Evolutionary conservation across 148 eudicot genomes (phyloP).

Genomic region (Salicornia ramosissima): DNA sequence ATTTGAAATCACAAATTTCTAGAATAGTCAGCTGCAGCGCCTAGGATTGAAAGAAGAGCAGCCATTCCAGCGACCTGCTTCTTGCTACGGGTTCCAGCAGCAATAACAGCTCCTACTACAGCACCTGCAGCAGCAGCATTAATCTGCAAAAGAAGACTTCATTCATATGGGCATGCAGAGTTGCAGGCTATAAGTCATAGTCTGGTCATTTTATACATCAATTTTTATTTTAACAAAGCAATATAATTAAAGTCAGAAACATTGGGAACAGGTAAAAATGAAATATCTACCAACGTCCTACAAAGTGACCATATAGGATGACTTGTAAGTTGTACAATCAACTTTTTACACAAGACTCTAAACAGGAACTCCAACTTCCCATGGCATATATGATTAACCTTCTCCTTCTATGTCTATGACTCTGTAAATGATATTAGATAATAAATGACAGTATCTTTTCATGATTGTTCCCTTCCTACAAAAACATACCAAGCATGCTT

Average conservation of each 20-base stretch:
- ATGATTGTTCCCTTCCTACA: neutral
- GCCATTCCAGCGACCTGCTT: conserved; percentile 69
- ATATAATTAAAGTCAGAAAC: too few species aligned
- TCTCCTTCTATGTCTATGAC: neutral
- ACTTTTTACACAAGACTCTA: neutral
- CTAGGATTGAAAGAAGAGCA: conserved; percentile 52
- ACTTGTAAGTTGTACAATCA: neutral
- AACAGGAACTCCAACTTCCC: neutral
- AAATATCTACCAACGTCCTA: too few species aligned
- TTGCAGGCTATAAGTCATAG: neutral
- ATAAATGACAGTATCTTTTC: neutral
- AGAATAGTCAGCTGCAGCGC: conserved; percentile 58
- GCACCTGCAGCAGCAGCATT: conserved; percentile 72
- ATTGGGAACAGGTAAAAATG: too few species aligned
- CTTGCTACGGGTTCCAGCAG: conserved; percentile 59
- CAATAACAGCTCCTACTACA: conserved; percentile 73
- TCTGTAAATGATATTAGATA: neutral
- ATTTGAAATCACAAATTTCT: conserved; percentile 32
- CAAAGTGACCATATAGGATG: neutral
- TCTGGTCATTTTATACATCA: too few species aligned
- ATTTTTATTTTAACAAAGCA: too few species aligned
- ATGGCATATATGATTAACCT: neutral
- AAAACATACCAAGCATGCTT: neutral
- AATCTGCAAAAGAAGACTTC: conserved; percentile 33
- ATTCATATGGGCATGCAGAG: neutral